Evolutionary conservation across 2,329 filamentous ascomycete genomes (phyloP).

Genomic region (Didymosphaeria variabile): DNA sequence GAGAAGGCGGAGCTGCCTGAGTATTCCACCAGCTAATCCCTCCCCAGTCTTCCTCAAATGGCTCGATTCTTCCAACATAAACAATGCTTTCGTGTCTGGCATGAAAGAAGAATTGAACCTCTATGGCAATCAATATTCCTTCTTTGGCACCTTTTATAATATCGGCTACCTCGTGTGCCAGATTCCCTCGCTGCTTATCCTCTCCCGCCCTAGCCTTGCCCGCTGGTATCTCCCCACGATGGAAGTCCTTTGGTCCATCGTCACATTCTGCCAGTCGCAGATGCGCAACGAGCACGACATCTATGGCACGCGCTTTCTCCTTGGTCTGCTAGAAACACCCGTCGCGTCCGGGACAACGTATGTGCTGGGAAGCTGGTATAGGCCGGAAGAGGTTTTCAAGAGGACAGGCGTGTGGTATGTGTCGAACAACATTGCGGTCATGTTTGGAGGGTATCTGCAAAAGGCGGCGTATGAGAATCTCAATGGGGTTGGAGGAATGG

Average conservation of each 20-base stretch:
- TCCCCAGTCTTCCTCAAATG: constrained; percentile 50
- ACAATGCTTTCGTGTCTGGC: constrained; percentile 57
- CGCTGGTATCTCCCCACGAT: constrained; percentile 50
- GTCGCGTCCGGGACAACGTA: constrained; percentile 50
- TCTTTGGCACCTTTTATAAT: constrained; percentile 58
- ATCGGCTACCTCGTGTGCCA: constrained; percentile 52
- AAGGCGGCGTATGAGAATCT: constrained; percentile 63
- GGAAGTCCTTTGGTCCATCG: constrained; percentile 53
- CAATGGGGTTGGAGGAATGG: constrained; percentile 58
- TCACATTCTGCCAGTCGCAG: constrained; percentile 51
- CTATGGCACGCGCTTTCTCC: constrained; percentile 52
- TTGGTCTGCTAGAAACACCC: constrained; percentile 48
- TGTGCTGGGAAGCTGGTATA: constrained; percentile 53
- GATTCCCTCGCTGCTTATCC: constrained; percentile 48
- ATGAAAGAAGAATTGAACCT: constrained; percentile 44
- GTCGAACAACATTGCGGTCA: constrained; percentile 62
- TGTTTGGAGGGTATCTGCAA: constrained; percentile 67
- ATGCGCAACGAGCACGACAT: constrained; percentile 51
- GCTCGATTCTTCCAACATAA: constrained; percentile 49
- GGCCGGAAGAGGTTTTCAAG: constrained; percentile 60
- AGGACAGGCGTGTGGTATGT: constrained; percentile 65
- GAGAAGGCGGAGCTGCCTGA: too few species aligned
- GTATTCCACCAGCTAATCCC: too few species aligned
- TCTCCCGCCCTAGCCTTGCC: constrained; percentile 49
- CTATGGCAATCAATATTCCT: constrained; percentile 67